Conservation (phyloP, 305 asterid genomes). For the Fraxinus baroniana region DNA sequence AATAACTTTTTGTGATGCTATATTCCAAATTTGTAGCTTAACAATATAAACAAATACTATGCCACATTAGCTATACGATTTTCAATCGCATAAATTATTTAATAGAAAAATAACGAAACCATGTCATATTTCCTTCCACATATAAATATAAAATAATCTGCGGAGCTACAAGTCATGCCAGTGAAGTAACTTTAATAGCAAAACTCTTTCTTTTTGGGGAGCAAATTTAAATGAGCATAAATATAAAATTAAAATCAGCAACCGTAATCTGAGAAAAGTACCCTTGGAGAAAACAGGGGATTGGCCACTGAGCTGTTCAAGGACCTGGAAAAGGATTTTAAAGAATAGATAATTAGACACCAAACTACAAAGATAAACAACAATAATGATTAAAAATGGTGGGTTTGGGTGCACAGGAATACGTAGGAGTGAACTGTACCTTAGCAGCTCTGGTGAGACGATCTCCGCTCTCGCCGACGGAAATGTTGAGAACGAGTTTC, state of each 20-base stretch:
- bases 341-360: not conserved
- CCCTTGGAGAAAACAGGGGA: conserved; percentile 88
- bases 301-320: conserved; percentile 91
- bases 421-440: conserved; percentile 27
- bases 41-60: not conserved
- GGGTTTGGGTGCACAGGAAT: not conserved
- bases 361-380: not conserved
- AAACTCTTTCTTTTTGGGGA: not conserved
- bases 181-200: not conserved
- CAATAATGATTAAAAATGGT: not conserved
- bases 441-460: conserved; percentile 90
- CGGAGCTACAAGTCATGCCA: not conserved
- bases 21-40: not conserved
- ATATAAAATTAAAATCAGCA: not conserved
- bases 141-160: not conserved
- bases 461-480: conserved; percentile 90
- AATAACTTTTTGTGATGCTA: not conserved
- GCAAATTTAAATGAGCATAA: not conserved
- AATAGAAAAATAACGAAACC: not conserved
- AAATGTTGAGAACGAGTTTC: conserved; percentile 79
- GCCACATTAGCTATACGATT: not conserved
- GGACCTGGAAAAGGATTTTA: conserved; percentile 37
- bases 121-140: not conserved
- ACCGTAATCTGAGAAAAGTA: conserved; percentile 16
- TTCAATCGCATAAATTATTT: not conserved